Percentiles rank a stretch among this genome's conserved stretches.
Conservation (phyloP, 2,329 filamentous ascomycete species). For the Diaporthe batatas region DNA sequence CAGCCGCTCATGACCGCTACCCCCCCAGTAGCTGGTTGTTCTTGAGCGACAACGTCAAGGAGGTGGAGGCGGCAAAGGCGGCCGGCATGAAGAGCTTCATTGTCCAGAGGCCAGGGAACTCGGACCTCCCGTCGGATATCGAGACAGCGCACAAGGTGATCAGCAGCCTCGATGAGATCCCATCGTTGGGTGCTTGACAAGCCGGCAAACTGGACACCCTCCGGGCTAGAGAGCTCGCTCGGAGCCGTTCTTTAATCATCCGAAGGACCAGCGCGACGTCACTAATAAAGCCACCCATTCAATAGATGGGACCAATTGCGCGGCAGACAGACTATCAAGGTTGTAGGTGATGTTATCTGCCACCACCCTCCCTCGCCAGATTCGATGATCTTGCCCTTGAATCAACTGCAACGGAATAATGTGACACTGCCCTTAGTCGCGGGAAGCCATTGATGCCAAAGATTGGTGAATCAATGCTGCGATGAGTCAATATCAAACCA, state of each 20-base stretch:
- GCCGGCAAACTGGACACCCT: not conserved
- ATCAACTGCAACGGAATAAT: not conserved
- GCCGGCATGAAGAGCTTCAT: constrained; percentile 75
- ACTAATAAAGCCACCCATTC: not conserved
- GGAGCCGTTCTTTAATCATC: not conserved
- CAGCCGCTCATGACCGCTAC: constrained; percentile 60
- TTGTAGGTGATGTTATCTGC: constrained; percentile 12
- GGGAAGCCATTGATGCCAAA: not conserved
- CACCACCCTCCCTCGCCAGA: constrained; percentile 3
- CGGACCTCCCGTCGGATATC: constrained; percentile 64
- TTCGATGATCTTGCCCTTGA: not conserved
- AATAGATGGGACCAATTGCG: constrained; percentile 1
- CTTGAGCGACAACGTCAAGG: constrained; percentile 82
- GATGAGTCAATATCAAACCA: not conserved
- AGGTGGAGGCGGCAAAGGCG: constrained; percentile 72
- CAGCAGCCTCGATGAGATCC: constrained; percentile 50
- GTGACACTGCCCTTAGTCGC: not conserved
- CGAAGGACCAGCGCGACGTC: not conserved
- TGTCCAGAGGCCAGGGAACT: constrained; percentile 78
- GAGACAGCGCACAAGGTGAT: constrained; percentile 48
- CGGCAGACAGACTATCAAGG: not conserved
- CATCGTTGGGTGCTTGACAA: constrained; percentile 7
- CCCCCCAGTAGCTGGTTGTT: constrained; percentile 75
- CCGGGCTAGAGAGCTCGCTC: not conserved
- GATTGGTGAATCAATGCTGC: not conserved